Percentiles rank a stretch among this genome's conserved stretches.
Evolutionary conservation across 805 yeast genomes (phyloP).

Genomic region (Pichia nakasei): DNA sequence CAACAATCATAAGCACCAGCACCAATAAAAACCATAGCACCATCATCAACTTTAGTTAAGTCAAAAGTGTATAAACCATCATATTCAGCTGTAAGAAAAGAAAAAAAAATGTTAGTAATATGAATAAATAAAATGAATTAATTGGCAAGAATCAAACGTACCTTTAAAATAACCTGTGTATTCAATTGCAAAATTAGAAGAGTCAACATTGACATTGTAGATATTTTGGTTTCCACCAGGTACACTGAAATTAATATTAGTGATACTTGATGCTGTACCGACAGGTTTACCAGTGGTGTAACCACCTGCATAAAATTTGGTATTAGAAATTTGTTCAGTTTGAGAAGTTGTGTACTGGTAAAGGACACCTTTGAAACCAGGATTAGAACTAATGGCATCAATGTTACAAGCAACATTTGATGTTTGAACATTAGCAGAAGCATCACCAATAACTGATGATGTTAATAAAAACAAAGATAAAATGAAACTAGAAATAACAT

Average conservation of each 20-base stretch:
- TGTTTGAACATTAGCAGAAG: background rate
- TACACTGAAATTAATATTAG: background rate
- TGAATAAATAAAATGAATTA: background rate
- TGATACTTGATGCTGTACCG: conserved; percentile 3
- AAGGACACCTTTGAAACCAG: background rate
- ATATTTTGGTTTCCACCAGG: background rate
- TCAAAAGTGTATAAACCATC: conserved; percentile 22
- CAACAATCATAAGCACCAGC: conserved; percentile 29
- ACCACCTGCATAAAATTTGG: conserved; percentile 4
- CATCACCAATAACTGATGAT: background rate
- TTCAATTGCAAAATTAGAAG: conserved; percentile 4
- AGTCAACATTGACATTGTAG: conserved; percentile 3
- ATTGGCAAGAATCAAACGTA: background rate
- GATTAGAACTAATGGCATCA: background rate
- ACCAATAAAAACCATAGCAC: conserved; percentile 24
- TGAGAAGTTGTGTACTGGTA: background rate
- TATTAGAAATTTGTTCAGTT: background rate
- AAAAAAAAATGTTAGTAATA: background rate
- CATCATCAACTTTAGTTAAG: conserved; percentile 22
- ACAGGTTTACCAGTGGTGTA: background rate
- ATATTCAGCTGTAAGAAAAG: conserved; percentile 13
- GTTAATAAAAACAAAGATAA: background rate
- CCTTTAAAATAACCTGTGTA: conserved; percentile 7
- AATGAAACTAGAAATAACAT: background rate
- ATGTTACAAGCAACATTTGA: background rate